phyloP scores from a whole-genome alignment of 2,329 filamentous ascomycete genomes.

The Calonectria henricotiae region DNA sequence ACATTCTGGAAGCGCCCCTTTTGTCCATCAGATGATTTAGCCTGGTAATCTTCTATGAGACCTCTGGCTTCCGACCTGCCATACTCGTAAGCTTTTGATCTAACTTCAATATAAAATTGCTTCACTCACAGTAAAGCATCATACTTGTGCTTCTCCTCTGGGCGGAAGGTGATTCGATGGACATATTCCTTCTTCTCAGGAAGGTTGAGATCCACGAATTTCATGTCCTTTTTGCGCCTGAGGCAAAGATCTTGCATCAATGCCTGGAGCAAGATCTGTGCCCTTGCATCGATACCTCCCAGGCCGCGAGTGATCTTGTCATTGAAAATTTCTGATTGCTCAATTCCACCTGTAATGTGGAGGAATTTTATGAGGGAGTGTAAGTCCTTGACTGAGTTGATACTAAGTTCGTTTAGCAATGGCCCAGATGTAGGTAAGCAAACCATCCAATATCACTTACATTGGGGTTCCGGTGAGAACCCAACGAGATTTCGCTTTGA shows the following conservation, averaged over 20 bases:
- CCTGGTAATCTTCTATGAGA: constrained; percentile 75
- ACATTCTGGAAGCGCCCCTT: constrained; percentile 79
- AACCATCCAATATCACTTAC: constrained; percentile 57
- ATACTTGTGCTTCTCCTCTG: constrained; percentile 85
- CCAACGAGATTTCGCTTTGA: constrained; percentile 84
- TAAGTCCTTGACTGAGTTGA: constrained; percentile 87
- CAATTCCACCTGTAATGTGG: constrained; percentile 81
- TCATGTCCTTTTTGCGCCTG: constrained; percentile 89
- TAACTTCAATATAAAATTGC: neutral
- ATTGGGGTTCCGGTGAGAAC: constrained; percentile 87
- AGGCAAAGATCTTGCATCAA: constrained; percentile 88
- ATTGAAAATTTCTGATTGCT: constrained; percentile 83
- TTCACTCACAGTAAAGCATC: constrained; percentile 76
- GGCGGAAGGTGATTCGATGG: constrained; percentile 81
- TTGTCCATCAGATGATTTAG: constrained; percentile 60
- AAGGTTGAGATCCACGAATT: constrained; percentile 85
- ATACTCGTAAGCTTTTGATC: constrained; percentile 9
- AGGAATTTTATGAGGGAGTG: constrained; percentile 87
- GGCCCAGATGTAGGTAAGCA: neutral
- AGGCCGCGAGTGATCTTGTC: constrained; percentile 75
- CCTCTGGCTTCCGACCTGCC: constrained; percentile 81
- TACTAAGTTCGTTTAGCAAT: constrained; percentile 59
- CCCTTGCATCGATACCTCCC: constrained; percentile 69
- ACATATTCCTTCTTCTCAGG: constrained; percentile 85
- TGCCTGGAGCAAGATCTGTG: constrained; percentile 78